Conservation (phyloP, 164 flowering plant species). For the Saururus chinensis region DNA sequence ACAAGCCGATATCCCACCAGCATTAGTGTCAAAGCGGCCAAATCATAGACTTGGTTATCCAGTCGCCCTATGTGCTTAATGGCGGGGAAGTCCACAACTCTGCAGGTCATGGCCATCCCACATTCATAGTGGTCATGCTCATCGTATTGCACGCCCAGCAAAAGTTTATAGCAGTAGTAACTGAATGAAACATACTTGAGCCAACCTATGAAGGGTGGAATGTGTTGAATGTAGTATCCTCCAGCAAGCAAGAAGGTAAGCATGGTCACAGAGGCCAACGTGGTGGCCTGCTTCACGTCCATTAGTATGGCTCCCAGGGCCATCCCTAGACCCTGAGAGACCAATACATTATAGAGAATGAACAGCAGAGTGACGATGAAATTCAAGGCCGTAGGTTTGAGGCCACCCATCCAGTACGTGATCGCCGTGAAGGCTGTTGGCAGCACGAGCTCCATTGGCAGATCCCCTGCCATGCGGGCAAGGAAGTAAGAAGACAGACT, state of each 20-base stretch:
- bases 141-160: slow-evolving; percentile 64
- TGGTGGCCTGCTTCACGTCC: slow-evolving; percentile 77
- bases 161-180: slow-evolving; percentile 79
- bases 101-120: slow-evolving; percentile 39
- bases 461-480: slow-evolving; percentile 62
- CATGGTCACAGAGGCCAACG: slow-evolving; percentile 75
- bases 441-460: slow-evolving; percentile 90
- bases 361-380: slow-evolving; percentile 46
- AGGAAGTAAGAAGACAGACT: slow-evolving; percentile 81
- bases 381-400: slow-evolving; percentile 44
- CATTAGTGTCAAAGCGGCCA: slow-evolving; percentile 61
- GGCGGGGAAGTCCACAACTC: slow-evolving; percentile 51
- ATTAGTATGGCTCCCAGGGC: slow-evolving; percentile 84
- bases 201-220: slow-evolving; percentile 71
- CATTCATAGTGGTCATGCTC: slow-evolving; percentile 50
- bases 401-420: slow-evolving; percentile 90
- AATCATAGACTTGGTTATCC: slow-evolving; percentile 32
- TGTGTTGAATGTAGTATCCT: slow-evolving; percentile 87
- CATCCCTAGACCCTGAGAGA: slow-evolving; percentile 78
- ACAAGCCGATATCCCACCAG: slow-evolving; percentile 66
- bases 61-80: slow-evolving; percentile 41
- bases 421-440: slow-evolving; percentile 57
- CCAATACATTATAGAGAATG: slow-evolving; percentile 69
- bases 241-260: slow-evolving; percentile 71
- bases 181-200: slow-evolving; percentile 72